Evolutionary conservation across 805 yeast genomes (phyloP).

Genomic region (Lachancea sp.): DNA sequence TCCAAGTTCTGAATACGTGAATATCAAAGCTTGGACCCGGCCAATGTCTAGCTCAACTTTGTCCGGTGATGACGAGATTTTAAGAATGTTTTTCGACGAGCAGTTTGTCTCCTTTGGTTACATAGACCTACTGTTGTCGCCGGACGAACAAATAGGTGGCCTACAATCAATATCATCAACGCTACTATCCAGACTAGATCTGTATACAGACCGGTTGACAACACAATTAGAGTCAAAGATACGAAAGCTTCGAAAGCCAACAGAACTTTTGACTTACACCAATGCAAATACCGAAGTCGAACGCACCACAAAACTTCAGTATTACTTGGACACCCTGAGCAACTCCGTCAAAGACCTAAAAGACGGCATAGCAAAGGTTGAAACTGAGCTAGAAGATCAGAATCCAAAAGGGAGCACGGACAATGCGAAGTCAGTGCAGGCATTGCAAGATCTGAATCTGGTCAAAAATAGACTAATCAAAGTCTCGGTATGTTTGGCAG

Average conservation of each 20-base stretch:
- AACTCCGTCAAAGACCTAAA: constrained; percentile 53
- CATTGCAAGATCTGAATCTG: constrained; percentile 39
- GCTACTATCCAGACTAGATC: constrained; percentile 54
- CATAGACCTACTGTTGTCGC: constrained; percentile 53
- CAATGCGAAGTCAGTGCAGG: constrained; percentile 20
- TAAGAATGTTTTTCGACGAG: constrained; percentile 63
- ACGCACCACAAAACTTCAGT: constrained; percentile 55
- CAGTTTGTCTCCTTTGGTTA: constrained; percentile 59
- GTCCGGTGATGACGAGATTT: constrained; percentile 35
- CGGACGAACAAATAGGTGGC: constrained; percentile 32
- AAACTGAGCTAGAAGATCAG: constrained; percentile 22
- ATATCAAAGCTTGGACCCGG: background rate
- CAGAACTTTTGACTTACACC: constrained; percentile 44
- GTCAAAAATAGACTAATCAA: constrained; percentile 41
- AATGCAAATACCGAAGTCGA: constrained; percentile 16
- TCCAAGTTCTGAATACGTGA: background rate
- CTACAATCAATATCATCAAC: constrained; percentile 45
- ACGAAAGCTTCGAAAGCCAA: constrained; percentile 41
- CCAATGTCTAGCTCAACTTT: background rate
- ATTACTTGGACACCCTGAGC: constrained; percentile 55
- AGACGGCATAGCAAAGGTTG: constrained; percentile 38
- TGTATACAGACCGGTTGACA: constrained; percentile 53
- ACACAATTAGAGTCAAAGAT: constrained; percentile 47
- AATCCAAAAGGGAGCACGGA: constrained; percentile 17
- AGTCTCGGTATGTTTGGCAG: constrained; percentile 43